A percentile compares a stretch with the other conserved stretches of the same genome.
Evolutionary conservation across 2,329 filamentous ascomycete genomes (phyloP).

Genomic region (Cryphonectria radicalis): DNA sequence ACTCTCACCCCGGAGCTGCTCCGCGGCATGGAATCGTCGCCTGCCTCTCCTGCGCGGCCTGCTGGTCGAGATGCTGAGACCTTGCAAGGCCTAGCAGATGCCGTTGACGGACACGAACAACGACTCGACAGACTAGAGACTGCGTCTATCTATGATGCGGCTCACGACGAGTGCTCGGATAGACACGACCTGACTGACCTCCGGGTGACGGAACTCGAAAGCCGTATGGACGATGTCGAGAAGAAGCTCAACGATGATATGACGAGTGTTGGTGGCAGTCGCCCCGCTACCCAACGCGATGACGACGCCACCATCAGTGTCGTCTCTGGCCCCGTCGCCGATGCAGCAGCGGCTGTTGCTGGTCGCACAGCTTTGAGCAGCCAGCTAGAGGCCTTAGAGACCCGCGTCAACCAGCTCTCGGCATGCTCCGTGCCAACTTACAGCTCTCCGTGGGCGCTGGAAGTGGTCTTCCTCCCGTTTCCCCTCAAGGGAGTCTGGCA

Average conservation of each 20-base stretch:
- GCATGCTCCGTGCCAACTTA: constrained; percentile 62
- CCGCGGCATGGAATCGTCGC: not conserved
- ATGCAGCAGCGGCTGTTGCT: constrained; percentile 44
- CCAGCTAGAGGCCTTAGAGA: constrained; percentile 55
- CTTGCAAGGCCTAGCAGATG: constrained; percentile 53
- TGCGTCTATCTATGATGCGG: constrained; percentile 66
- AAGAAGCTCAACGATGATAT: constrained; percentile 54
- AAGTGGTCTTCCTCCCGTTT: constrained; percentile 78
- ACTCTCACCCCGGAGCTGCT: constrained; percentile 17
- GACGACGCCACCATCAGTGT: constrained; percentile 53
- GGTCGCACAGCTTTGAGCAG: constrained; percentile 53
- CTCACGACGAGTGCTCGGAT: constrained; percentile 72
- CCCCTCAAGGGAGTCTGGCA: constrained; percentile 61
- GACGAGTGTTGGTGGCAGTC: constrained; percentile 44
- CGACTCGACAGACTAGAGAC: constrained; percentile 73
- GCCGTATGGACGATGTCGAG: constrained; percentile 63
- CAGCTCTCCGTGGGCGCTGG: constrained; percentile 71
- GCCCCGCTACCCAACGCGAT: constrained; percentile 40
- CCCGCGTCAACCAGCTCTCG: constrained; percentile 61
- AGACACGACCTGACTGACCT: constrained; percentile 69
- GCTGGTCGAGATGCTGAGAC: constrained; percentile 36
- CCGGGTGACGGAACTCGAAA: constrained; percentile 71
- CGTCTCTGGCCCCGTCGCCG: constrained; percentile 49
- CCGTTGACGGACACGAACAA: constrained; percentile 64
- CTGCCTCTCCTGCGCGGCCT: constrained; percentile 5